phyloP scores from a whole-genome alignment of 441 rosid species.

The Populus trichocarpa region DNA sequence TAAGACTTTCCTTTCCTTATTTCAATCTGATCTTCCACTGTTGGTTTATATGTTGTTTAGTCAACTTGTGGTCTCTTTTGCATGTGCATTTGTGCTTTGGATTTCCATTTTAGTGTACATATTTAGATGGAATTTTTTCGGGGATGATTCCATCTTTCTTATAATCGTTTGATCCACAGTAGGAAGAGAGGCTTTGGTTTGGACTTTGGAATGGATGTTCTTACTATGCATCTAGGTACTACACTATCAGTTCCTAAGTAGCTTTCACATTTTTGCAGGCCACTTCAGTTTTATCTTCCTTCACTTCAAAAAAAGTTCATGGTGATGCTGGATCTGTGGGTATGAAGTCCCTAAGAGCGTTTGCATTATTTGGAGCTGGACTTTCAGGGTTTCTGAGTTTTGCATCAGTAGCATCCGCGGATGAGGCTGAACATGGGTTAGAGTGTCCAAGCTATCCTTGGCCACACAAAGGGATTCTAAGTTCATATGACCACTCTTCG shows the following conservation, averaged over 20 bases:
- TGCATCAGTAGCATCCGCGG: constrained; percentile 85
- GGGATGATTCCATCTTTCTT: neutral
- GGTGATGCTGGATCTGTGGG: constrained; percentile 57
- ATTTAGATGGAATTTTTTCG: neutral
- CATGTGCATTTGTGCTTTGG: neutral
- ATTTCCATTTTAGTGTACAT: neutral
- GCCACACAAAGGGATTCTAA: constrained; percentile 98
- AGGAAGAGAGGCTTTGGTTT: neutral
- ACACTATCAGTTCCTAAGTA: neutral
- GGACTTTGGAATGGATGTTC: neutral
- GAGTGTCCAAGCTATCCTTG: constrained; percentile 88
- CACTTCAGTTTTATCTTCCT: constrained; percentile 48
- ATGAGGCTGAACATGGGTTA: constrained; percentile 98
- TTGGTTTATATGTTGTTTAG: neutral
- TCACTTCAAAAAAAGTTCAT: constrained; percentile 60
- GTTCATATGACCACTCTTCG: constrained; percentile 99
- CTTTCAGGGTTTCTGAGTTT: constrained; percentile 78
- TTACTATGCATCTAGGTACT: neutral
- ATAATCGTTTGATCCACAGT: neutral
- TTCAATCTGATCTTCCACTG: neutral
- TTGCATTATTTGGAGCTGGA: constrained; percentile 88
- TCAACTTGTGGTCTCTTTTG: neutral
- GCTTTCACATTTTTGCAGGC: constrained; percentile 37
- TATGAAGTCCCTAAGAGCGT: constrained; percentile 49
- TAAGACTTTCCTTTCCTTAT: constrained; percentile 27